Percentiles rank a stretch among this genome's conserved stretches.
Evolutionary conservation across 495 filamentous ascomycete genomes (phyloP).

Genomic region (Bryoglossum gracile): DNA sequence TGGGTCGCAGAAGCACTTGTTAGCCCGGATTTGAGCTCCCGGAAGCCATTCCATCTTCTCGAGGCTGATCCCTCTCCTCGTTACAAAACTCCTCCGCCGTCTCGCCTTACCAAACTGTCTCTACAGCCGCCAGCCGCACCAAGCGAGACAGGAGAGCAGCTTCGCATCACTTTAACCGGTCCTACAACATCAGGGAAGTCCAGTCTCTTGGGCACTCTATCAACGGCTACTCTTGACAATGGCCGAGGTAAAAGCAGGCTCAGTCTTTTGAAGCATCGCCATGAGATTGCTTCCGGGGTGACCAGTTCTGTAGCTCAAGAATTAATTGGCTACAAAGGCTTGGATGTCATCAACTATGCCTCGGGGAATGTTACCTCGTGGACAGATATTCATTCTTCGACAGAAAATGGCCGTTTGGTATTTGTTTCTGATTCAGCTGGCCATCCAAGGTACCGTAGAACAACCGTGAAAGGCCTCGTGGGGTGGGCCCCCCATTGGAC

Average conservation of each 20-base stretch:
- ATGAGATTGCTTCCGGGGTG: constrained; percentile 84
- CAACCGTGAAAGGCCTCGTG: constrained; percentile 78
- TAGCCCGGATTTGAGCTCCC: constrained; percentile 45
- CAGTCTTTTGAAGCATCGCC: constrained; percentile 84
- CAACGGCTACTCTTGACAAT: constrained; percentile 83
- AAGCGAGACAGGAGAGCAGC: constrained; percentile 52
- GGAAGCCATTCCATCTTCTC: neutral
- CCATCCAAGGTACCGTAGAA: constrained; percentile 78
- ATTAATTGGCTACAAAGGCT: constrained; percentile 68
- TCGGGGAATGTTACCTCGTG: constrained; percentile 82
- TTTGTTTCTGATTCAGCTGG: constrained; percentile 89
- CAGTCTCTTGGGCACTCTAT: constrained; percentile 79
- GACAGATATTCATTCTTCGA: constrained; percentile 83
- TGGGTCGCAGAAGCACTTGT: constrained; percentile 87
- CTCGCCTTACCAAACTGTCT: constrained; percentile 1
- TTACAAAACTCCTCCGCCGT: neutral
- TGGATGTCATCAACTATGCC: constrained; percentile 72
- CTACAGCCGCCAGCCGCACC: constrained; percentile 20
- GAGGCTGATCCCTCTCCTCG: neutral
- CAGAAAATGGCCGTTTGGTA: constrained; percentile 59
- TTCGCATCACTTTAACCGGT: constrained; percentile 86
- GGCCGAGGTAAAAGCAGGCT: constrained; percentile 83
- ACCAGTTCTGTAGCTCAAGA: constrained; percentile 93
- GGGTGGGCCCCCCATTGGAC: constrained; percentile 91
- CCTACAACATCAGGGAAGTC: constrained; percentile 93